Evolutionary conservation across 2,329 filamentous ascomycete species (phyloP), one percentile per base, ranked within the genome.

Genomic region (Mariannaea elegans): DNA sequence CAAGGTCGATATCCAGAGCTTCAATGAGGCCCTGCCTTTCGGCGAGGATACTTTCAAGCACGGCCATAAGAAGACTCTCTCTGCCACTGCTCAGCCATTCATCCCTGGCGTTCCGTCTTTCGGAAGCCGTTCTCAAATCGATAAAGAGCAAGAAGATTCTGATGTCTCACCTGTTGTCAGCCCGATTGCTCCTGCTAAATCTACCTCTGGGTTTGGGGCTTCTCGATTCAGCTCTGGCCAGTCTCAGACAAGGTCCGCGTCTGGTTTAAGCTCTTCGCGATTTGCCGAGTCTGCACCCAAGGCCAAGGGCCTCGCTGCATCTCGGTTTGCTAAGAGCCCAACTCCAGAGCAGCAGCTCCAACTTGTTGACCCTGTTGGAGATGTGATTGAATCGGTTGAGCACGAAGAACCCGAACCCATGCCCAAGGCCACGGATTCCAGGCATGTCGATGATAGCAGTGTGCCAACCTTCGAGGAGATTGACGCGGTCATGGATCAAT

Each of bases 401-500:
- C 59, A 62, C 21, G 73, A 73, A 9, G 61, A 64, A 14, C 47
- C 53, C 6, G 62, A 68, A 18, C 56, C 55, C n/a, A 55, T 64
- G n/a, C 18, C 61, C 7, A 63, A 66, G 6, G 61, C 56, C 16
- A 60, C 56, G 27, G 57, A 42, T 39, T 62, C 48, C 45, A 66
- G 38, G 42, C 63, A 56, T 39, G 65, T 71, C 13, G 61, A 64
- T 24, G 51, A 59, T 14, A 48, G 67, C 4, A 69, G 70, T 18
- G 80, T 81, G 62, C 82, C 80, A 7, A 86, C 89, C 0, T 92
- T 92, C 68, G 90, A 94, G 66, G 93, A 97, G 72, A 94, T 97
- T 70, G 94, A 97, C 78, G 92, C 90, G 42, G 88, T 97, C 51
- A 97, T 98, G 93, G 87, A 90, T 65, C 90, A 95, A 61, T 84